Conservation (phyloP, 2,329 filamentous ascomycete genomes). For the Onygena corvina region DNA sequence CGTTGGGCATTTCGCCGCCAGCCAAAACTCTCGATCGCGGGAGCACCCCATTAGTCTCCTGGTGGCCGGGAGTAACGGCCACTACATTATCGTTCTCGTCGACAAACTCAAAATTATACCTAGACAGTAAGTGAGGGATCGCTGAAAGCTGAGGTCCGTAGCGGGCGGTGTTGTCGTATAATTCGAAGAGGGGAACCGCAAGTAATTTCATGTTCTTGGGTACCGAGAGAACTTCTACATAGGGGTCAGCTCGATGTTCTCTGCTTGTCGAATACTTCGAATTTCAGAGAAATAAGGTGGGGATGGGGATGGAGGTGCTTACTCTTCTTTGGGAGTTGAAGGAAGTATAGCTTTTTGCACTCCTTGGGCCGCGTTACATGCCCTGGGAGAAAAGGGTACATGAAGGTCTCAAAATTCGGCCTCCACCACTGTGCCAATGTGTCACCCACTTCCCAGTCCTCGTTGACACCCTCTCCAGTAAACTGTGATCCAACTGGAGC, state of each 20-base stretch:
- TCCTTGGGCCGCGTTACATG: conserved; percentile 96
- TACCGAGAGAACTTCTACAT: conserved; percentile 76
- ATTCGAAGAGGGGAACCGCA: conserved; percentile 89
- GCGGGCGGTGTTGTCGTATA: conserved; percentile 91
- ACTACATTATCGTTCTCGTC: conserved; percentile 85
- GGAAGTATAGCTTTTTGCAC: conserved; percentile 98
- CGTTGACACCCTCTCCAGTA: conserved; percentile 73
- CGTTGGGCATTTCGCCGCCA: conserved; percentile 27
- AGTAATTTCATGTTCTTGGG: conserved; percentile 99
- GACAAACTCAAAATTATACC: conserved; percentile 96
- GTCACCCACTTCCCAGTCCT: conserved; percentile 89
- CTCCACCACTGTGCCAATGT: conserved; percentile 97
- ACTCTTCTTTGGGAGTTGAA: conserved; percentile 87
- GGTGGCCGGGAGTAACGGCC: conserved; percentile 65
- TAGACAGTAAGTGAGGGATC: conserved; percentile 84
- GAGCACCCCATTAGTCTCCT: conserved; percentile 42
- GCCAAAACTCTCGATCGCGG: conserved; percentile 55
- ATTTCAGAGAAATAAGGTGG: background rate
- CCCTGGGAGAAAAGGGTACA: conserved; percentile 96
- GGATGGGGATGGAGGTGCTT: conserved; percentile 29
- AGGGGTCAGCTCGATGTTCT: background rate
- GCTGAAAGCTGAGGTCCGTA: conserved; percentile 95
- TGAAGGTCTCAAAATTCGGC: conserved; percentile 98
- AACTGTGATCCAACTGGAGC: conserved; percentile 78
- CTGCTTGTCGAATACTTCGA: background rate